Evolutionary conservation across 306 rosid genomes (phyloP).

Genomic region (Psophocarpus tetragonolobus): DNA sequence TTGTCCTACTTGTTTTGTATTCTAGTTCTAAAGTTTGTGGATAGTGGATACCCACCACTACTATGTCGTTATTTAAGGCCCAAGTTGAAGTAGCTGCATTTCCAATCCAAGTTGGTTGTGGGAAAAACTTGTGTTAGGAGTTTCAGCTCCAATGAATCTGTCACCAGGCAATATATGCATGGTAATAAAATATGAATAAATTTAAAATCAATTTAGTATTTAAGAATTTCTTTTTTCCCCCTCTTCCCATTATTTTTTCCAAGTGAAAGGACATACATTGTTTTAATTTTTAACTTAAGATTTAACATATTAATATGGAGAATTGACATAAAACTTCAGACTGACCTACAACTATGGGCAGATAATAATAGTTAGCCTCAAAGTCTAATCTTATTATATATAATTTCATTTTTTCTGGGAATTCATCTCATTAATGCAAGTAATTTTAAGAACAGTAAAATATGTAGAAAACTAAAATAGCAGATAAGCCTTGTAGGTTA

Average conservation of each 20-base stretch:
- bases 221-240: neutral
- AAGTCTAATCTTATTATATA: neutral
- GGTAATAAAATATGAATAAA: neutral
- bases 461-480: neutral
- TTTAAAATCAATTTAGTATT: neutral
- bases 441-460: neutral
- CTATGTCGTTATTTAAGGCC: neutral
- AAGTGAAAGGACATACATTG: neutral
- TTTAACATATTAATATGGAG: neutral
- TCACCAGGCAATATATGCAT: neutral
- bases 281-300: neutral
- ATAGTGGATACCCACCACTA: constrained; percentile 24
- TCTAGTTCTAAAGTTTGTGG: constrained; percentile 19
- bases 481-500: neutral
- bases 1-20: constrained; percentile 28
- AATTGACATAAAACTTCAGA: neutral
- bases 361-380: neutral
- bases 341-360: neutral
- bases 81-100: constrained; percentile 23
- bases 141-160: neutral
- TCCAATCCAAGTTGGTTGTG: neutral
- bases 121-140: neutral
- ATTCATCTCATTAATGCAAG: neutral
- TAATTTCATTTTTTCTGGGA: neutral
- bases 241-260: neutral